Evolutionary conservation across 2,329 filamentous ascomycete genomes (phyloP).

Genomic region (Pseudogymnoascus sp.): DNA sequence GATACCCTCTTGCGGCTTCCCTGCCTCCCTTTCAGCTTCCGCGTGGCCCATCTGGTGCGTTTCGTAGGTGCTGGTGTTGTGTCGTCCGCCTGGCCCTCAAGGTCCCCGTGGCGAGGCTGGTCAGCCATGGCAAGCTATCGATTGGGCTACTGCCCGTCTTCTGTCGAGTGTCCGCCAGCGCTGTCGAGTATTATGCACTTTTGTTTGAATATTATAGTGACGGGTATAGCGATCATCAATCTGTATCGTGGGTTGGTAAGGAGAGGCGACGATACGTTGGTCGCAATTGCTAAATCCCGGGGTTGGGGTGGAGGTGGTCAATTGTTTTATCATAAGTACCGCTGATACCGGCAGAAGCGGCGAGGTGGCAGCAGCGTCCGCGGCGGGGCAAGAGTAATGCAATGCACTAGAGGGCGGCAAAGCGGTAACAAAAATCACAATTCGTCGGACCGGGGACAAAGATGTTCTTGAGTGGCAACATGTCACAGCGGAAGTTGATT

Average conservation of each 20-base stretch:
- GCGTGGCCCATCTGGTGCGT: constrained; percentile 92
- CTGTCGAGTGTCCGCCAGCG: constrained; percentile 8
- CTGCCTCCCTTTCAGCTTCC: constrained; percentile 69
- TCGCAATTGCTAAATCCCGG: constrained; percentile 5
- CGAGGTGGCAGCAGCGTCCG: constrained; percentile 7
- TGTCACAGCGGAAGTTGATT: constrained; percentile 2
- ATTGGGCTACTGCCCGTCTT: constrained; percentile 4
- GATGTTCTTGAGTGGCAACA: background rate
- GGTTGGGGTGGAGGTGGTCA: constrained; percentile 4
- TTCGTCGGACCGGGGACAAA: background rate
- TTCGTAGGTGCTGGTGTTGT: constrained; percentile 56
- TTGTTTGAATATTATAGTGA: constrained; percentile 1
- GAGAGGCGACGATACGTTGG: background rate
- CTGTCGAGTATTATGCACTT: constrained; percentile 1
- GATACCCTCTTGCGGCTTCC: constrained; percentile 74
- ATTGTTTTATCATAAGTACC: background rate
- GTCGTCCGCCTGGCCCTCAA: constrained; percentile 24
- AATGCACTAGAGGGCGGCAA: constrained; percentile 6
- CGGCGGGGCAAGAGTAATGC: constrained; percentile 1
- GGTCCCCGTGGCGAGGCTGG: constrained; percentile 16
- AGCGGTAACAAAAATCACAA: constrained; percentile 3
- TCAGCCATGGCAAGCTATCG: constrained; percentile 23
- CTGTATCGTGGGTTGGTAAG: background rate
- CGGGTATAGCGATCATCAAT: constrained; percentile 1
- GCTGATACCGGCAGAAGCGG: constrained; percentile 6